Conservation (phyloP, 345 rosid species). For the Moricandia arvensis region DNA sequence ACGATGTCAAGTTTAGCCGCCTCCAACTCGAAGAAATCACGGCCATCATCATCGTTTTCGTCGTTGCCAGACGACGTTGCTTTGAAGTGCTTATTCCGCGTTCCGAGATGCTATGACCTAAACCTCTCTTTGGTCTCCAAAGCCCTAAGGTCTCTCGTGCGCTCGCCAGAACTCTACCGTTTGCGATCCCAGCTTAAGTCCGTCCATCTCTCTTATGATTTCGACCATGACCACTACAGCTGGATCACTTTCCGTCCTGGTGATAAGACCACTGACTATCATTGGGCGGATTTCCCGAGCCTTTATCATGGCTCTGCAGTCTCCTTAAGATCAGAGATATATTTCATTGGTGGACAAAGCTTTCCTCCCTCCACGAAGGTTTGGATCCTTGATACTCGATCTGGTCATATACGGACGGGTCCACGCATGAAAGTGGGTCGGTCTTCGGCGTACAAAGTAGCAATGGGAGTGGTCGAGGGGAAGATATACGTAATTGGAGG, state of each 20-base stretch:
- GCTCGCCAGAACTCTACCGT: background rate
- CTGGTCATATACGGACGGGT: background rate
- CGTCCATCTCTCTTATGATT: background rate
- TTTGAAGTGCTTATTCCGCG: background rate
- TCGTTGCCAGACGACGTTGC: background rate
- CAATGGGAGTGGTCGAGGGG: background rate
- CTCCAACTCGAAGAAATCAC: background rate
- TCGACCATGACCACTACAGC: background rate
- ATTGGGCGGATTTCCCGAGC: background rate
- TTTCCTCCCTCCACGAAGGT: background rate
- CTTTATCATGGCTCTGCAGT: background rate
- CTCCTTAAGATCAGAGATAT: background rate
- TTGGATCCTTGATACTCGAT: background rate
- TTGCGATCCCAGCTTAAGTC: background rate
- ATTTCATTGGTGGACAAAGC: background rate
- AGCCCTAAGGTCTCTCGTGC: background rate
- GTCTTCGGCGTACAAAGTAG: background rate
- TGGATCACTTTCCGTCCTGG: background rate
- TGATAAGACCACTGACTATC: background rate
- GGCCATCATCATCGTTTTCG: background rate
- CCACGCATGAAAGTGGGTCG: background rate
- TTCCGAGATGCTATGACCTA: background rate
- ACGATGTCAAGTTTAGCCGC: background rate
- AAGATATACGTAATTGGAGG: background rate
- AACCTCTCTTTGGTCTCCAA: background rate